Conservation (phyloP, 2,329 filamentous ascomycete species). For the Nemania sp. region DNA sequence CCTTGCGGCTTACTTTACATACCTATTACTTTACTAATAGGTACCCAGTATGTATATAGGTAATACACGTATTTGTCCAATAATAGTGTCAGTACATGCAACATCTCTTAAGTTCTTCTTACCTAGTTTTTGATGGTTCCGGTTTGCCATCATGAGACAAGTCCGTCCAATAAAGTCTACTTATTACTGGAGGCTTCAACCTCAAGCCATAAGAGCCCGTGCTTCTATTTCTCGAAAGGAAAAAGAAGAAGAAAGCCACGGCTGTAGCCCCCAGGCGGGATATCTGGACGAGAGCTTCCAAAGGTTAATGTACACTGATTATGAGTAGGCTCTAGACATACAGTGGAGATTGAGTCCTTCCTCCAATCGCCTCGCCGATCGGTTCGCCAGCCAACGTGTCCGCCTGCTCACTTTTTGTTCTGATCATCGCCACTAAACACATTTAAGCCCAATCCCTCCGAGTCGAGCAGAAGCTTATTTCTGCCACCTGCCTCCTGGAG, state of each 20-base stretch:
- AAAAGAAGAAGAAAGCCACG: no score
- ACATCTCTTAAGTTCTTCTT: no score
- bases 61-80: no score
- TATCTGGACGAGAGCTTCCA: conserved; percentile 3
- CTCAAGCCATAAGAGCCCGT: not conserved
- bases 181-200: not conserved
- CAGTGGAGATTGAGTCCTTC: conserved; percentile 44
- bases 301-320: conserved; percentile 38
- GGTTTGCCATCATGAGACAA: no score
- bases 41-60: no score
- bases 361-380: no score
- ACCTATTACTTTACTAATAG: no score
- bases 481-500: conserved; percentile 82
- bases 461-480: conserved; percentile 94
- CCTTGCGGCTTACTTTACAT: no score
- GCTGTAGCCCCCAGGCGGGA: not conserved
- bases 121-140: no score
- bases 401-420: conserved; percentile 50
- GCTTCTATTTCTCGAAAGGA: not conserved
- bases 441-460: conserved; percentile 88
- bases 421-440: conserved; percentile 62
- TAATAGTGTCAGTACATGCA: no score
- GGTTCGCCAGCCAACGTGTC: conserved; percentile 18
- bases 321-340: conserved; percentile 40
- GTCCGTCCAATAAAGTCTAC: no score